phyloP scores from a whole-genome alignment of 2,329 filamentous ascomycete genomes.

The Apiospora marii region DNA sequence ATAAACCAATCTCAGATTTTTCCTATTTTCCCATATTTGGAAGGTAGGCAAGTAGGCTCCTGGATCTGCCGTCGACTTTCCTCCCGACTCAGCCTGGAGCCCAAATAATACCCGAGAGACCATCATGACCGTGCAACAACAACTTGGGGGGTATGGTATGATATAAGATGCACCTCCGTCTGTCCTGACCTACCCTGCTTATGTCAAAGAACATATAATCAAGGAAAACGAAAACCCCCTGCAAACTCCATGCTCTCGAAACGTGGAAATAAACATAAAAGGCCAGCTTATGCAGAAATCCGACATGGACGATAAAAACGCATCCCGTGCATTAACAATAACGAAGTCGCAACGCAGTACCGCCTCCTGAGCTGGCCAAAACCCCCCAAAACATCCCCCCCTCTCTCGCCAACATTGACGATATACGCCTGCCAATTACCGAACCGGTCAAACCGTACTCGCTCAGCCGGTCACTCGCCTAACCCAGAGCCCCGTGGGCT shows the following conservation, averaged over 20 bases:
- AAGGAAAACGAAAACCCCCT: not conserved
- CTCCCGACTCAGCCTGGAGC: too few relatives aligned
- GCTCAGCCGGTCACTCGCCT: constrained; percentile 73
- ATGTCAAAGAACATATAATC: not conserved
- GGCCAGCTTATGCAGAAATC: constrained; percentile 18
- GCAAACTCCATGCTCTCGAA: constrained; percentile 12
- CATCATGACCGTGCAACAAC: not conserved
- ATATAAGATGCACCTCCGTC: not conserved
- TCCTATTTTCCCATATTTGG: not conserved
- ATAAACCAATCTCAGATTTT: not conserved
- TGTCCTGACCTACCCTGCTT: not conserved
- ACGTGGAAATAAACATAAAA: not conserved
- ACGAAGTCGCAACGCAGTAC: not conserved
- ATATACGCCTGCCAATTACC: not conserved
- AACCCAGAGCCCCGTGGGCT: constrained; percentile 79
- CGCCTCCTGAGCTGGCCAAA: not conserved
- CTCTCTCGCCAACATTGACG: not conserved
- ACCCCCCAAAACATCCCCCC: not conserved
- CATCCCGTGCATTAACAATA: not conserved
- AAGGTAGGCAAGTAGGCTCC: not conserved
- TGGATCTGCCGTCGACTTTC: not conserved
- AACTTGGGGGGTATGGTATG: not conserved
- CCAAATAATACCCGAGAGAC: not conserved
- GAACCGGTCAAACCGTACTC: constrained; percentile 34
- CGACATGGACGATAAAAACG: not conserved